These are phyloP conservation scores for Yarrowia sp. DNA, from an alignment of 805 yeast species.

Conservation along the genomic window DNA sequence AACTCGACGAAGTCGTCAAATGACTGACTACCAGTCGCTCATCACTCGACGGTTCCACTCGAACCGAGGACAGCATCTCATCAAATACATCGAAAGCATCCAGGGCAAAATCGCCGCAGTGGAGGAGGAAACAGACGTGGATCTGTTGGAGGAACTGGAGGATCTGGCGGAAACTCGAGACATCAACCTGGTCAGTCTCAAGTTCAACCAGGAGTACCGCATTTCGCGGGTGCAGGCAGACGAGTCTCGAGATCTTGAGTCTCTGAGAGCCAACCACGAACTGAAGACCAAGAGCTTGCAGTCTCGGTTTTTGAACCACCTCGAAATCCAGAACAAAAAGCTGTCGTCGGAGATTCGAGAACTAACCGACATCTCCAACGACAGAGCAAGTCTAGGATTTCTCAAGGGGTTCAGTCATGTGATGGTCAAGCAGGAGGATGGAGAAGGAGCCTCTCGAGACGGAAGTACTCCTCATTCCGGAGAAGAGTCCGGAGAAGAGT, in stretches of 20 bases:
- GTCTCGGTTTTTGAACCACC: conserved; percentile 12
- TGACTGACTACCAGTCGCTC: conserved; percentile 32
- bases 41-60: conserved; percentile 30
- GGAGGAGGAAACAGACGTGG: conserved; percentile 32
- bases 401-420: conserved; percentile 19
- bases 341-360: conserved; percentile 26
- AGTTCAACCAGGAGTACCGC: conserved; percentile 32
- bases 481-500: conserved; percentile 27
- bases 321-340: conserved; percentile 25
- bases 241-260: conserved; percentile 19
- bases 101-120: conserved; percentile 35
- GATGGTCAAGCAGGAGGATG: conserved; percentile 7
- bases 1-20: conserved; percentile 17
- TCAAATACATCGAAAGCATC: conserved; percentile 32
- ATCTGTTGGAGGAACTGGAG: conserved; percentile 33
- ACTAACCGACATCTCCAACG: conserved; percentile 23
- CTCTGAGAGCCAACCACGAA: conserved; percentile 21
- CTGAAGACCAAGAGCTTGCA: conserved; percentile 22
- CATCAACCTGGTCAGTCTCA: conserved; percentile 28
- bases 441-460: conserved; percentile 4
- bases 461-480: conserved; percentile 28
- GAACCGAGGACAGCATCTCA: conserved; percentile 35
- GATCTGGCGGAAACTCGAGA: conserved; percentile 29
- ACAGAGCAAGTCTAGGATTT: conserved; percentile 7
- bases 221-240: conserved; percentile 14